Percentiles rank a stretch among this genome's conserved stretches.
These are phyloP conservation scores for Curvularia verruculosa DNA, from an alignment of 2,329 filamentous ascomycete species.

Conservation along the genomic window DNA sequence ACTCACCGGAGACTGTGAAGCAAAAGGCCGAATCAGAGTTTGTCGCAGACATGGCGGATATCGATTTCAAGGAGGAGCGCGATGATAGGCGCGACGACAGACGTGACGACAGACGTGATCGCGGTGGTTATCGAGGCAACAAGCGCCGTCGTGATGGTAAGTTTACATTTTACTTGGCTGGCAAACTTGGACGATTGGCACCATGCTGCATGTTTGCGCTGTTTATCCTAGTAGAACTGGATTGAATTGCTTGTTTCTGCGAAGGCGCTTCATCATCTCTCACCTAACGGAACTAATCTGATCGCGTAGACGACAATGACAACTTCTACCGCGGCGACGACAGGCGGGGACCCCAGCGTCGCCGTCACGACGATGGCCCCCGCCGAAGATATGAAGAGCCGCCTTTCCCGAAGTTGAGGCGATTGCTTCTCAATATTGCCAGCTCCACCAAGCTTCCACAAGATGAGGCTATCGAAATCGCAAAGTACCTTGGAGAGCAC, in stretches of 20 bases:
- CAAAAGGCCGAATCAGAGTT: conserved; percentile 19
- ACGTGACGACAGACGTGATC: conserved; percentile 35
- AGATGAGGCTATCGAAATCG: conserved; percentile 47
- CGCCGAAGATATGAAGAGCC: conserved; percentile 47
- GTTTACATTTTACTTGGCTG: conserved; percentile 9
- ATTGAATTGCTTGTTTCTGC: neutral
- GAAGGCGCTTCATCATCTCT: neutral
- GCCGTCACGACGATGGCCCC: conserved; percentile 37
- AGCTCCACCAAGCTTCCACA: conserved; percentile 46
- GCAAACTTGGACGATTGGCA: neutral
- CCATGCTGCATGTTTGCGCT: neutral
- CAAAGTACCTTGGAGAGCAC: conserved; percentile 76
- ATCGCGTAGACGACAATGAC: conserved; percentile 36
- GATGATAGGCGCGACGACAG: conserved; percentile 35
- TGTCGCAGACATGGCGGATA: conserved; percentile 37
- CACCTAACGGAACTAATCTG: conserved; percentile 13
- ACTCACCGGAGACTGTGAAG: conserved; percentile 17
- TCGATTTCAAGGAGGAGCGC: conserved; percentile 38
- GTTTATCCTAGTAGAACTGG: neutral
- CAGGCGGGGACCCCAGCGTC: conserved; percentile 40
- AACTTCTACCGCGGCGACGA: conserved; percentile 36
- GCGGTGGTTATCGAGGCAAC: conserved; percentile 34
- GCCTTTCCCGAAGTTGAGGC: conserved; percentile 42
- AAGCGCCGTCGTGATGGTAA: conserved; percentile 45
- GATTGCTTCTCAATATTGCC: conserved; percentile 47